phyloP scores from a whole-genome alignment of 2,329 filamentous ascomycete species.

The Apiospora sp. region DNA sequence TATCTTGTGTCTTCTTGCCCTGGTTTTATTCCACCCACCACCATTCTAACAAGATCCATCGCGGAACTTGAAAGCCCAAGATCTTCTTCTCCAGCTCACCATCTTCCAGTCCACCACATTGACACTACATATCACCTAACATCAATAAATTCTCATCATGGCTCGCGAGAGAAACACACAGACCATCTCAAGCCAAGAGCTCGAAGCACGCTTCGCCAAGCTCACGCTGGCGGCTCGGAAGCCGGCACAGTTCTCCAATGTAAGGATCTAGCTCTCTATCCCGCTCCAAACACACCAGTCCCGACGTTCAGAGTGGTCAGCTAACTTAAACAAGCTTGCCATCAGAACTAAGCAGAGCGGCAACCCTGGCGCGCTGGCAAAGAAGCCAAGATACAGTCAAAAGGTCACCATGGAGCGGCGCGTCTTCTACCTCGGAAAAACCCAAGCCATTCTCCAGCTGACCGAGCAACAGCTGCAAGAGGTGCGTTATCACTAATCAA shows the following conservation, averaged over 20 bases:
- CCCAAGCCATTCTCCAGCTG: neutral
- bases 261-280: neutral
- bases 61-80: neutral
- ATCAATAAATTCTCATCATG: neutral
- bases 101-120: neutral
- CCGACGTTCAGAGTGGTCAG: neutral
- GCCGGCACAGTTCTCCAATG: neutral
- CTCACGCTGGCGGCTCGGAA: neutral
- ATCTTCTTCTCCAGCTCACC: neutral
- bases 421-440: neutral
- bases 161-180: neutral
- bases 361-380: neutral
- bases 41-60: neutral
- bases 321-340: neutral
- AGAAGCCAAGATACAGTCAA: neutral
- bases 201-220: neutral
- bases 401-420: neutral
- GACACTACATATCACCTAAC: neutral
- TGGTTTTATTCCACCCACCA: neutral
- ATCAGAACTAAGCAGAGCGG: too few species aligned
- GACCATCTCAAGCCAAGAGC: neutral
- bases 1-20: neutral
- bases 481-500: neutral
- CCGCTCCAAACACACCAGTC: neutral
- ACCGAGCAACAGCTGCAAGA: neutral